Conservation (phyloP, 768 basidiomycete genomes). For the Tubosaeta sp. region DNA sequence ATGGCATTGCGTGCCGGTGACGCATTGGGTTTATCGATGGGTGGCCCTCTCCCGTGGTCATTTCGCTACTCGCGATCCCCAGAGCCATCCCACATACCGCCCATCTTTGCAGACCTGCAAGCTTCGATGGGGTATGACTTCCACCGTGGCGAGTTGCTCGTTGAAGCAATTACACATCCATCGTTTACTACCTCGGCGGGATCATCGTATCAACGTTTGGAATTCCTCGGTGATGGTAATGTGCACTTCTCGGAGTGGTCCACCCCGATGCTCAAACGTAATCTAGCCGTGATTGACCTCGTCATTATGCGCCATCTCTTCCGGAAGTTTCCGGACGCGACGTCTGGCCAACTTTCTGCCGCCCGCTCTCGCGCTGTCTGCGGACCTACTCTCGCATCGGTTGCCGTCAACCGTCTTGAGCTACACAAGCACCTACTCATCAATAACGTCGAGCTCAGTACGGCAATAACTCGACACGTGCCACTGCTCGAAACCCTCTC, state of each 20-base stretch:
- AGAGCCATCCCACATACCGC: conserved; percentile 34
- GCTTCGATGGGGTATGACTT: conserved; percentile 68
- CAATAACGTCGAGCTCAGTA: conserved; percentile 63
- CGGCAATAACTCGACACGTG: conserved; percentile 57
- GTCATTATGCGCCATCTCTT: conserved; percentile 72
- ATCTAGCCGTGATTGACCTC: conserved; percentile 62
- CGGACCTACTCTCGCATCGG: conserved; percentile 62
- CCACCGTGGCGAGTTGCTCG: conserved; percentile 52
- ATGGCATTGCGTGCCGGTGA: conserved; percentile 64
- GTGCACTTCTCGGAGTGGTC: not conserved
- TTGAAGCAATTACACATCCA: conserved; percentile 85
- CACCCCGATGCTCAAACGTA: conserved; percentile 7
- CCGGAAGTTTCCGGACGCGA: conserved; percentile 62
- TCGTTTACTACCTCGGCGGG: conserved; percentile 54
- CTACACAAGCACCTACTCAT: conserved; percentile 70
- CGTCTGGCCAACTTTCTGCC: conserved; percentile 72
- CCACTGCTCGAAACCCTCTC: conserved; percentile 55
- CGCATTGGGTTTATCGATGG: conserved; percentile 65
- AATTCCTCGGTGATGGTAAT: conserved; percentile 88
- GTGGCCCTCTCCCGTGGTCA: conserved; percentile 66
- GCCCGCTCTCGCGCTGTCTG: conserved; percentile 71
- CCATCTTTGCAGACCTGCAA: conserved; percentile 54
- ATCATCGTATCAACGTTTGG: conserved; percentile 78
- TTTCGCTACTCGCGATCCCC: conserved; percentile 44
- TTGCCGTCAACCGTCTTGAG: conserved; percentile 60